These are phyloP conservation scores for Colletotrichum agaves DNA, from an alignment of 2,329 filamentous ascomycete species.

Conservation along the genomic window DNA sequence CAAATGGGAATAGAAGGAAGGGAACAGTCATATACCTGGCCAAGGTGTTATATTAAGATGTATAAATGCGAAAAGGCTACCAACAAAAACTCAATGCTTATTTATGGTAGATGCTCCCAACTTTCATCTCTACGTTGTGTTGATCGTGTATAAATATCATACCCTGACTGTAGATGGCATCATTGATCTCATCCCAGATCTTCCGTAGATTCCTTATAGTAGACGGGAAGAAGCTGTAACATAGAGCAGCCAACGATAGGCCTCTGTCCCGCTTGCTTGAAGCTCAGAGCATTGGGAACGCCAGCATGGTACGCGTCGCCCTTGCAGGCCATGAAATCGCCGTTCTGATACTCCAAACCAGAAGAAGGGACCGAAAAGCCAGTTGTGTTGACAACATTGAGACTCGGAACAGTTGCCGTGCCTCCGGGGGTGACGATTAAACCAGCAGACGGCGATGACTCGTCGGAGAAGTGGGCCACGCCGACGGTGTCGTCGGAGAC, in stretches of 20 bases:
- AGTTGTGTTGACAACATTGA: not conserved
- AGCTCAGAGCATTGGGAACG: not conserved
- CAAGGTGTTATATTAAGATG: not conserved
- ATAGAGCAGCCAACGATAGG: not conserved
- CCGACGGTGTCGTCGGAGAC: not conserved
- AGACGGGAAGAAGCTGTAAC: slow-evolving; percentile 7
- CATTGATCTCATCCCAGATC: not conserved
- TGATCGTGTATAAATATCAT: not conserved
- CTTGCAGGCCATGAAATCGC: not conserved
- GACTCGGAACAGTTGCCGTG: slow-evolving; percentile 2
- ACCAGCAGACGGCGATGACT: not conserved
- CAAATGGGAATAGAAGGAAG: not conserved
- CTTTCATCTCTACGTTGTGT: not conserved
- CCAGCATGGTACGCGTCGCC: not conserved
- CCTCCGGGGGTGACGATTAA: not conserved
- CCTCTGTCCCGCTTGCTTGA: slow-evolving; percentile 13
- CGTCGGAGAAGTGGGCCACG: not conserved
- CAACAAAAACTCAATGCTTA: not conserved
- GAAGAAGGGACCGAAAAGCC: not conserved
- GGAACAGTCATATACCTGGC: not conserved
- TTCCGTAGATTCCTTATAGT: not conserved
- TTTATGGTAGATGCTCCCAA: not conserved
- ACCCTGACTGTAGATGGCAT: not conserved
- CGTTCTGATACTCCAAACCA: not conserved
- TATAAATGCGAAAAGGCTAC: not conserved